Evolutionary conservation across 2,329 filamentous ascomycete species (phyloP).

Genomic region (Neofusicoccum parvum): DNA sequence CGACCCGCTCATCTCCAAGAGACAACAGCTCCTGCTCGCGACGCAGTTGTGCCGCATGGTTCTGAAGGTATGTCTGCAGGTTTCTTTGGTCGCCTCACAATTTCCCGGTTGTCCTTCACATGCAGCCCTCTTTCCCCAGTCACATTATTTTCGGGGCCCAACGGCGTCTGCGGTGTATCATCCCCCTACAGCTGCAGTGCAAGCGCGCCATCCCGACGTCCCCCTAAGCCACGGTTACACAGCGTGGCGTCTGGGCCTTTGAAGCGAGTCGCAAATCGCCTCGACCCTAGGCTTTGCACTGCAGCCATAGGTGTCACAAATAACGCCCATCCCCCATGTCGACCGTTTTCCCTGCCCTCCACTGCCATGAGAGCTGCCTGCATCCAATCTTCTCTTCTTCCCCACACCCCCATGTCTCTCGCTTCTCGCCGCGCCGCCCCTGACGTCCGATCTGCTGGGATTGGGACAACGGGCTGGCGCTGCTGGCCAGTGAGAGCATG

Average conservation of each 20-base stretch:
- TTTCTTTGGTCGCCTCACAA: conserved; percentile 18
- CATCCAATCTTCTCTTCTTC: not conserved
- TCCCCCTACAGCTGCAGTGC: conserved; percentile 22
- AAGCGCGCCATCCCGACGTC: conserved; percentile 15
- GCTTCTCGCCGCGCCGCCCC: conserved; percentile 15
- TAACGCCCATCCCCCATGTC: conserved; percentile 10
- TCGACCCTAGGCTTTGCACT: conserved; percentile 1
- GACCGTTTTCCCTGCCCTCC: not conserved
- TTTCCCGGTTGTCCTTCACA: conserved; percentile 13
- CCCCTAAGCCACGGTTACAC: conserved; percentile 20
- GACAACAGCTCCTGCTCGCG: conserved; percentile 92
- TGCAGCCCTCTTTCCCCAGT: conserved; percentile 16
- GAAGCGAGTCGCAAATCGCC: not conserved
- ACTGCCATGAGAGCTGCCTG: not conserved
- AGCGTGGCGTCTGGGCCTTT: not conserved
- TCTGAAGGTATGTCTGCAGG: conserved; percentile 66
- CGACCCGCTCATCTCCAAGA: conserved; percentile 96
- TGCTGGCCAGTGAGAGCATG: conserved; percentile 3
- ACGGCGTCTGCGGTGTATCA: conserved; percentile 25
- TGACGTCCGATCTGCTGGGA: conserved; percentile 13
- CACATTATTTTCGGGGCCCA: conserved; percentile 14
- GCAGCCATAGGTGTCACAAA: conserved; percentile 14
- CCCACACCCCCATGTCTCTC: conserved; percentile 5
- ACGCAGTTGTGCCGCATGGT: conserved; percentile 99
- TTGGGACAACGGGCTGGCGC: not conserved